Base-by-base conservation (phyloP, 768 basidiomycete genomes). In the Sutorius australiensis region DNA sequence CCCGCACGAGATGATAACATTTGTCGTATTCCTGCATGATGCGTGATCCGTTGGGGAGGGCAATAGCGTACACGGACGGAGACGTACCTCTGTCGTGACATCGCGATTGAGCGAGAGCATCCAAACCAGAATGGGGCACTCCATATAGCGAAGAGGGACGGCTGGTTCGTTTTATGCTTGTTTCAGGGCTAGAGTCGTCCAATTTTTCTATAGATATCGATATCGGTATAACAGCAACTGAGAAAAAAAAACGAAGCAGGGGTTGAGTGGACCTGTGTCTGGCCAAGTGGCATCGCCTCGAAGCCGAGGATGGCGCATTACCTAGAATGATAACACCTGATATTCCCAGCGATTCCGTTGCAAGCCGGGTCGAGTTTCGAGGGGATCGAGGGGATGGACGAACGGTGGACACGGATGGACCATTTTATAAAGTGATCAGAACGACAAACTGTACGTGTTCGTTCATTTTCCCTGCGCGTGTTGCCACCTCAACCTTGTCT, bases 71-170 rank as follows among this genome's bases (percentile, higher is more conserved):
- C 13, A 24, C 13, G 19, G 14, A 56, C 19, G 9, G 30, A 31
- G 2, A 32, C 37, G 13, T 10, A 84, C 87, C 67, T 83, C 79
- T 67, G 76, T 74, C 12, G 82, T 80, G 64, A 89, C 81, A 67
- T 88, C 86, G 50, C 87, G 76, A 60, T 89, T 89, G 64, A 88
- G 70, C 5, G 84, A 86, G 46, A 90, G 72, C 84, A 89, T 88
- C 87, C 87, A 90, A 21, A 87, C 83, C 27, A 90, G 77, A 56
- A 89, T 81, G 11, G 85, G 84, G 64, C 80, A 83, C 51, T 84
- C 83, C 73, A 77, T 69, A 13, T 17, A 12, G 13, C 24, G 24
- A 24, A 34, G 11, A 27, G 12, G 4, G 4, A 1, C 16, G 33
- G 7, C 24, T n/a, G n/a, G 10, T n/a, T 12, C 24, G 46, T 7